Conservation (phyloP, 2,329 filamentous ascomycete species). For the Dichotomopilus funicola region DNA sequence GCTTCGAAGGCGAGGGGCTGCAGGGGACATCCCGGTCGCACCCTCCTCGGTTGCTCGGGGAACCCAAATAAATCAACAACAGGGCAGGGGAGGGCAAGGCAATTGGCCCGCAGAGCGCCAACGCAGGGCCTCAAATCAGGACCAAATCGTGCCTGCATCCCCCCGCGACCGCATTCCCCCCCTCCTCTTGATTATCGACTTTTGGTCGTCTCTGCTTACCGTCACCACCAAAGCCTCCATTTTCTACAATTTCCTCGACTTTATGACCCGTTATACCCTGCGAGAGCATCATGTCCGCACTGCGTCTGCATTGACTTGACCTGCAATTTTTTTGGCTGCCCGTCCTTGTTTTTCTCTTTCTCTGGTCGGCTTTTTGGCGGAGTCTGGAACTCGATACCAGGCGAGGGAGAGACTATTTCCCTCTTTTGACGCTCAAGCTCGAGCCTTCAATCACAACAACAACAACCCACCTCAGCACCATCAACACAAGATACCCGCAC, state of each 20-base stretch:
- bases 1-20: constrained; percentile 2
- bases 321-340: background rate
- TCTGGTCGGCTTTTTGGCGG: background rate
- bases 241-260: background rate
- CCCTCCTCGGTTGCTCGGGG: constrained; percentile 18
- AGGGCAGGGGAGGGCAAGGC: constrained; percentile 11
- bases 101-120: constrained; percentile 22
- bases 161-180: background rate
- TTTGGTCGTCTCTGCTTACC: no score
- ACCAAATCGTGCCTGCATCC: background rate
- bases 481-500: background rate
- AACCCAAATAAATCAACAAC: constrained; percentile 23
- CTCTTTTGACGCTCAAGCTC: background rate
- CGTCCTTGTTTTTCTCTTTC: constrained; percentile 1
- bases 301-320: constrained; percentile 9
- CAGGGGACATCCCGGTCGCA: constrained; percentile 14
- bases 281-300: constrained; percentile 6
- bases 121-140: constrained; percentile 11
- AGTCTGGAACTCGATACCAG: constrained; percentile 12
- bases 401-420: background rate
- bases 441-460: background rate
- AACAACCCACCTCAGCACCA: no score
- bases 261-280: constrained; percentile 17
- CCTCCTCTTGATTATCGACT: constrained; percentile 3
- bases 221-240: no score